These are phyloP conservation scores for Hypoxylon intermedium DNA, from an alignment of 495 filamentous ascomycete genomes.

Conservation along the genomic window DNA sequence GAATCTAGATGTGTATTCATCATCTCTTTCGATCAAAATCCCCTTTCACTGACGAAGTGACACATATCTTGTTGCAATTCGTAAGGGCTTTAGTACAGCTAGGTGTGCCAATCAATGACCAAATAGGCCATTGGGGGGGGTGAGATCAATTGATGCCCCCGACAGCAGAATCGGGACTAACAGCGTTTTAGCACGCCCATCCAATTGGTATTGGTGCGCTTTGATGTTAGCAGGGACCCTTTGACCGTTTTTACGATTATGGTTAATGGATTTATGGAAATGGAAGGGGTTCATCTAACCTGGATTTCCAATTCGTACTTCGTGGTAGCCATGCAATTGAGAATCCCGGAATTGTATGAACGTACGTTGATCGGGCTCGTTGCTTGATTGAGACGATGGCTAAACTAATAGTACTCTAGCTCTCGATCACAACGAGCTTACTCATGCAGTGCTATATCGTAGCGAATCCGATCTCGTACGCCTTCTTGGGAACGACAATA, in stretches of 20 bases:
- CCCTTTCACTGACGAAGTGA: neutral
- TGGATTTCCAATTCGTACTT: neutral
- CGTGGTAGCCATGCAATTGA: neutral
- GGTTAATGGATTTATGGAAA: neutral
- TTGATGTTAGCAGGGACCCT: too few species aligned
- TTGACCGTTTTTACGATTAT: neutral
- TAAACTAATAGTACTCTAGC: neutral
- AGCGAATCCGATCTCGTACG: neutral
- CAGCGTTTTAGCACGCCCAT: neutral
- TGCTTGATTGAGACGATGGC: neutral
- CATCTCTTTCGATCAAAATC: neutral
- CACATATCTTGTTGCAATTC: neutral
- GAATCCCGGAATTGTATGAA: neutral
- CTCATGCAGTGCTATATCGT: neutral
- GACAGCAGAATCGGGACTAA: neutral
- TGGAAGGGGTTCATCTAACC: neutral
- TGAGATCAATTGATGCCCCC: neutral
- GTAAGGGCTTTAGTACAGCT: neutral
- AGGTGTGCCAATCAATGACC: slow-evolving; percentile 2
- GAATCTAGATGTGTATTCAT: neutral
- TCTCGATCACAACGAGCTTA: neutral
- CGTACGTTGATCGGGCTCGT: neutral
- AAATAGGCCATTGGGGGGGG: neutral
- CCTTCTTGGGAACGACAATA: neutral
- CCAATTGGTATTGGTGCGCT: neutral